Base-by-base conservation (phyloP, 2,329 filamentous ascomycete species). In the Fusarium annulatum region DNA sequence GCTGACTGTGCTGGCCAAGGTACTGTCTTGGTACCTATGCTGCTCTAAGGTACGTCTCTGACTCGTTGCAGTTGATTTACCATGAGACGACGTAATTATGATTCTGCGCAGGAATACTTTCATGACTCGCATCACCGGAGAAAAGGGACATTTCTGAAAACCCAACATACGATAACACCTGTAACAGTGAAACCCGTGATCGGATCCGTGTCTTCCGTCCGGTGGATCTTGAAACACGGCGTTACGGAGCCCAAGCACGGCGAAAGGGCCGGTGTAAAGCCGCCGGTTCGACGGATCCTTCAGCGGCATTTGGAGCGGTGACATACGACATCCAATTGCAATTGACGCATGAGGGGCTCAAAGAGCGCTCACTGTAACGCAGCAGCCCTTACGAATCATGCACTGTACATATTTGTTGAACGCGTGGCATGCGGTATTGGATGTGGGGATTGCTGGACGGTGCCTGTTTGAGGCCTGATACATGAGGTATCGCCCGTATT, bases 401-500 rank as follows among this genome's bases (percentile, higher is more conserved):
- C 70, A 71, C 70, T 67, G 70, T 73, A 10, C 30, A 30, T 30
- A 67, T 64, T 57, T 62, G 51, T 48, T 67, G 71, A 71, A 73
- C 71, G 71, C 71, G 71, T 73, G 71, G 70, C 66, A 73, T 51
- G 61, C 66, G 18, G 67, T 53, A 63, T 64, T 69, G 45, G 67
- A 58, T 71, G 63, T 74, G 67, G 58, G 10, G 46, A 60, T 33
- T 15, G 39, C 34, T 34, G n/a, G 26, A 34, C 38, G 52, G 23
- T 63, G 61, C 42, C 53, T 48, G 51, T 42, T 70, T 52, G 49
- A 57, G 68, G 67, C 55, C 61, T 55, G 60, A 64, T 55, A 28
- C 62, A 63, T 53, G 46, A 64, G 38, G 33, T 36, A 28, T 61
- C 26, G 34, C 19, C 46, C 45, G 39, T 53, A 36, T 43, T 48